Evolutionary conservation across 2,329 filamentous ascomycete genomes (phyloP), one percentile per base, ranked within the genome.

Genomic region (Fonsecaea monophora): DNA sequence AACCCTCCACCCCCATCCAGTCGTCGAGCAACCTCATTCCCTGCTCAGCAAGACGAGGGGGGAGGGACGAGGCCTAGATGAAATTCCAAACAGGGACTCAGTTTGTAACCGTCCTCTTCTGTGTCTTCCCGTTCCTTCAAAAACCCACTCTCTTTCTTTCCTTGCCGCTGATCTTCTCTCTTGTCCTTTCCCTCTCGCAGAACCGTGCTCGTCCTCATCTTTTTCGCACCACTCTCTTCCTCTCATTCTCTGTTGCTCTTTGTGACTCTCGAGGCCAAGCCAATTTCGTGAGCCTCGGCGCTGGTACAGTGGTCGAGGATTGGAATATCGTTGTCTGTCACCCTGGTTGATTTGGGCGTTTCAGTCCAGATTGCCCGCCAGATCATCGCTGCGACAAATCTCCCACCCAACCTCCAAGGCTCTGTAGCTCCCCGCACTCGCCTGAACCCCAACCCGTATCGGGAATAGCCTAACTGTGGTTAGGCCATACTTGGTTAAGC

Each of bases 361-460:
- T 69, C 68, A 69, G 61, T 62, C 57, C 57, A 69, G 68, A 69
- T 69, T 67, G 62, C 59, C 60, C 35, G 35, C n/a, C 32, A 53
- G 63, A 66, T 67, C 68, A 62, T 63, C 58, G 53, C 59, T 56
- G 40, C 45, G 48, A 65, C 59, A 57, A 69, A 67, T 66, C 64
- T 64, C 61, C 38, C 15, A 32, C 58, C 40, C 42, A 56, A 54
- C 59, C 53, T 37, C 21, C 42, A 25, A 37, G 59, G 34, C 45
- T 59, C 45, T 54, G 21, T 53, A 67, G 65, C 65, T 53, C 65
- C 54, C 65, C 54, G 60, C 65, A 63, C 48, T 42, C 45, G 38
- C 48, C 35, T n/a, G 35, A 1, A 10, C 15, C n/a, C 57, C 56
- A 65, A 56, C 63, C 53, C 48, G 6, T 42, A 13, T 65, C 57